Evolutionary conservation across 2,329 filamentous ascomycete genomes (phyloP).

Genomic region (Ophiocordyceps unilateralis): DNA sequence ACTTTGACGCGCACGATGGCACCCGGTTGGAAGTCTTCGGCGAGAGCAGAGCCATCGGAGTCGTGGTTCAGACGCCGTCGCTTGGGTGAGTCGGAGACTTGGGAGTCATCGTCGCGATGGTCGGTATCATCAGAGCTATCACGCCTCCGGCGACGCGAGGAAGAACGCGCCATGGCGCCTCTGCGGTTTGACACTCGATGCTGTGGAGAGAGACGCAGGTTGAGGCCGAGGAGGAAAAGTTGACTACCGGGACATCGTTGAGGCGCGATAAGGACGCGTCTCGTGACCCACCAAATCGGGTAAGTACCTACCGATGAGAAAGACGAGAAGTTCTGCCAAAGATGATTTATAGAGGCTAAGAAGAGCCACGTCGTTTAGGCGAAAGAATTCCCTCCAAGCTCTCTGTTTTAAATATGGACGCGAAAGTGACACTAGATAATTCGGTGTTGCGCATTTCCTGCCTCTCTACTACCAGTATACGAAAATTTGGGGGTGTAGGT

Average conservation of each 20-base stretch:
- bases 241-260: neutral
- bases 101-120: constrained; percentile 13
- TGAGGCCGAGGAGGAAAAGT: constrained; percentile 2
- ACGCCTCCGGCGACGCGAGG: constrained; percentile 25
- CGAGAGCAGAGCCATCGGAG: neutral
- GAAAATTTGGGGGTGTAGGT: too few relatives aligned
- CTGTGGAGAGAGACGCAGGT: neutral
- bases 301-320: neutral
- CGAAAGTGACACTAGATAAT: too few relatives aligned
- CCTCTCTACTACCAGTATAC: too few relatives aligned
- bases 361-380: too few relatives aligned
- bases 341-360: too few relatives aligned
- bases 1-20: constrained; percentile 79
- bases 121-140: constrained; percentile 22
- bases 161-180: constrained; percentile 11
- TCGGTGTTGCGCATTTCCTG: too few relatives aligned
- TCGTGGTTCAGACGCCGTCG: constrained; percentile 16
- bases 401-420: too few relatives aligned
- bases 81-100: constrained; percentile 15
- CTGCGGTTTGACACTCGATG: neutral
- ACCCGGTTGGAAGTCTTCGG: constrained; percentile 45
- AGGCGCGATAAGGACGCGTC: neutral
- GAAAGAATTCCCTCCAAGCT: too few relatives aligned
- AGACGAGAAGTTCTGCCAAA: too few relatives aligned
- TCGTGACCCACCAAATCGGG: neutral